phyloP scores from a whole-genome alignment of 163 green algal genomes.

The Coccomyxa subellipsoidea region DNA sequence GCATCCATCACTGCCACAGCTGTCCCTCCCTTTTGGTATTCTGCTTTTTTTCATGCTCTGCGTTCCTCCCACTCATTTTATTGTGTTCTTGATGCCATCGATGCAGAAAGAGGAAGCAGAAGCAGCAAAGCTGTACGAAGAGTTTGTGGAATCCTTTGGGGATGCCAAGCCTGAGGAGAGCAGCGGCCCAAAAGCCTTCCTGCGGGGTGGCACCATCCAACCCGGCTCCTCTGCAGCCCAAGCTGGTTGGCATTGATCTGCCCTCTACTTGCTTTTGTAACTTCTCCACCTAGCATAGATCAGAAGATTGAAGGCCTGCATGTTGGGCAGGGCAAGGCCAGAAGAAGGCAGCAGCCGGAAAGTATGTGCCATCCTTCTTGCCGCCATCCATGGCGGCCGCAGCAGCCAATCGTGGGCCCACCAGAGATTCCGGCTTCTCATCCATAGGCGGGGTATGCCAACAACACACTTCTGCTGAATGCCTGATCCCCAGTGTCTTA shows the following conservation, averaged over 20 bases:
- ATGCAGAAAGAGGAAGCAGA: constrained; percentile 75
- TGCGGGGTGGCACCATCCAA: constrained; percentile 61
- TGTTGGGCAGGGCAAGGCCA: not conserved
- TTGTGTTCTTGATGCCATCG: no score
- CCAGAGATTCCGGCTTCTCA: not conserved
- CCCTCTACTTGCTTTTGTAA: not conserved
- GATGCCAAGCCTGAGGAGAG: constrained; percentile 22
- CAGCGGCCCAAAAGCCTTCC: constrained; percentile 47
- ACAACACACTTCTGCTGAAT: not conserved
- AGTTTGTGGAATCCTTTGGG: constrained; percentile 81
- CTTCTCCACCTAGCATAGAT: not conserved
- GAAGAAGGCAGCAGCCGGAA: constrained; percentile 20
- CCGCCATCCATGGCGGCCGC: constrained; percentile 46
- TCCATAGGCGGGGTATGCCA: not conserved
- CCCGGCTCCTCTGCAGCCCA: constrained; percentile 24
- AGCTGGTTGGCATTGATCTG: not conserved
- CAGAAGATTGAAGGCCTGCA: not conserved
- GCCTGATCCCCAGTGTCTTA: no score
- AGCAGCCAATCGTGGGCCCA: not conserved
- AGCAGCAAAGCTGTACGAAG: constrained; percentile 75
- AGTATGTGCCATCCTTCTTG: constrained; percentile 72
- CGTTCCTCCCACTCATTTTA: no score
- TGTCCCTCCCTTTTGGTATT: not conserved
- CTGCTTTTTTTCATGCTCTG: no score
- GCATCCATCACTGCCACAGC: not conserved